Conservation (phyloP, 1,284 basidiomycete genomes). For the Puccinia horiana region DNA sequence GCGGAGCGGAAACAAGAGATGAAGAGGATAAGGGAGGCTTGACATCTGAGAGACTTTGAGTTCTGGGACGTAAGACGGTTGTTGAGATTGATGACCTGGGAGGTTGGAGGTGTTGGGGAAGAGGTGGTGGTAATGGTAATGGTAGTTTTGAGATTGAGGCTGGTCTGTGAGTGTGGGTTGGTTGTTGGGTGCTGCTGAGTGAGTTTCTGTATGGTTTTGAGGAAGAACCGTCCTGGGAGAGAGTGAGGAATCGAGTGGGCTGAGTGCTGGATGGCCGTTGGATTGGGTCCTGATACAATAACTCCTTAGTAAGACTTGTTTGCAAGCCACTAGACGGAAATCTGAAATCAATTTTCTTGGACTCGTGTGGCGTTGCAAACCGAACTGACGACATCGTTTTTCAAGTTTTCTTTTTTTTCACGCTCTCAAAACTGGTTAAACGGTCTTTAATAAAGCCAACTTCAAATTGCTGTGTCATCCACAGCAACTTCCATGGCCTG, state of each 20-base stretch:
- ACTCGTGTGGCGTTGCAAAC: background rate
- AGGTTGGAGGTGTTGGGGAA: too few species aligned
- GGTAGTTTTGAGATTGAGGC: background rate
- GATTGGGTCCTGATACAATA: background rate
- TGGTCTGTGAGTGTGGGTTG: background rate
- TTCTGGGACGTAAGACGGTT: background rate
- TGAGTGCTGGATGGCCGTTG: background rate
- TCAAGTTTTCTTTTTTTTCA: too few species aligned
- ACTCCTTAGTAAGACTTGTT: background rate
- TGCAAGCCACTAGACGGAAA: background rate
- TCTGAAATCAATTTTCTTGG: background rate
- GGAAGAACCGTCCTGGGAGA: too few species aligned
- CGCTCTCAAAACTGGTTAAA: too few species aligned
- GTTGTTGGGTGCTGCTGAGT: too few species aligned
- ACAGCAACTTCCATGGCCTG: too few species aligned
- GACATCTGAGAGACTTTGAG: background rate
- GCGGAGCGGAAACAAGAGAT: background rate
- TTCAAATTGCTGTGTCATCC: too few species aligned
- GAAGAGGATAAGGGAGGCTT: background rate
- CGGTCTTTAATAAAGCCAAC: too few species aligned
- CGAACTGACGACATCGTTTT: background rate
- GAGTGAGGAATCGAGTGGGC: too few species aligned
- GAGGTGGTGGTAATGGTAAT: background rate
- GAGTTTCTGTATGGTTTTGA: too few species aligned
- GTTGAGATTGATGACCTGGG: background rate